Conservation (phyloP, 225 moss, liverwort and hornwort genomes). For the Takakia lepidozioides region DNA sequence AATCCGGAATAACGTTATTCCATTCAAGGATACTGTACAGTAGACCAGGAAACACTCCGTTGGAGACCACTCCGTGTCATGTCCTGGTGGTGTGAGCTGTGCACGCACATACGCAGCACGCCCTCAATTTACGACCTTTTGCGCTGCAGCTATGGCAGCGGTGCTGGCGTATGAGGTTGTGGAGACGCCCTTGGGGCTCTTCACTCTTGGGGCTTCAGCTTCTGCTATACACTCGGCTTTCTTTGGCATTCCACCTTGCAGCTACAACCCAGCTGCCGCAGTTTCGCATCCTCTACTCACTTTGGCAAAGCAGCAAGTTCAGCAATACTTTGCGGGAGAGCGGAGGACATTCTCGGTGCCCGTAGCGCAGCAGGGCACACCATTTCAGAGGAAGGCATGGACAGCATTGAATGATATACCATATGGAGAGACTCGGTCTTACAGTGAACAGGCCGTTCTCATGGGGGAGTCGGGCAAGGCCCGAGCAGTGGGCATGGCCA, state of each 20-base stretch:
- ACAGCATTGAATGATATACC: constrained; percentile 52
- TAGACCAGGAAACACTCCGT: too few relatives aligned
- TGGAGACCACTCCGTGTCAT: too few relatives aligned
- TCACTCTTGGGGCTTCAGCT: constrained; percentile 46
- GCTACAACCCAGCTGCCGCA: constrained; percentile 1
- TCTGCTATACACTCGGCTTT: constrained; percentile 36
- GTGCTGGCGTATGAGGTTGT: constrained; percentile 30
- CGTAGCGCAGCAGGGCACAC: constrained; percentile 44
- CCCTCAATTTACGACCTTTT: too few relatives aligned
- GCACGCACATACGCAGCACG: too few relatives aligned
- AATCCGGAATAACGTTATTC: too few relatives aligned
- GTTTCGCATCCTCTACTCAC: constrained; percentile 4
- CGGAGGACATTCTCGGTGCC: constrained; percentile 65
- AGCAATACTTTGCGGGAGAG: constrained; percentile 75
- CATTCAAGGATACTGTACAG: too few relatives aligned
- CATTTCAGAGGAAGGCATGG: constrained; percentile 75
- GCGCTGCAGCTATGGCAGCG: not conserved
- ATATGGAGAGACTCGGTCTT: constrained; percentile 55
- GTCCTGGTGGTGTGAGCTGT: too few relatives aligned
- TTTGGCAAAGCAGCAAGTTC: constrained; percentile 63
- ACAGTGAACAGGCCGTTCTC: constrained; percentile 69
- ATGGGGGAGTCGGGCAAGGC: constrained; percentile 86
- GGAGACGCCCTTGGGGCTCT: constrained; percentile 45
- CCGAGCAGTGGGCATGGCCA: constrained; percentile 84
- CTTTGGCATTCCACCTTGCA: constrained; percentile 28